phyloP scores from a whole-genome alignment of 176 grass and related monocot genomes.

The Hsuehochloa calcarea region DNA sequence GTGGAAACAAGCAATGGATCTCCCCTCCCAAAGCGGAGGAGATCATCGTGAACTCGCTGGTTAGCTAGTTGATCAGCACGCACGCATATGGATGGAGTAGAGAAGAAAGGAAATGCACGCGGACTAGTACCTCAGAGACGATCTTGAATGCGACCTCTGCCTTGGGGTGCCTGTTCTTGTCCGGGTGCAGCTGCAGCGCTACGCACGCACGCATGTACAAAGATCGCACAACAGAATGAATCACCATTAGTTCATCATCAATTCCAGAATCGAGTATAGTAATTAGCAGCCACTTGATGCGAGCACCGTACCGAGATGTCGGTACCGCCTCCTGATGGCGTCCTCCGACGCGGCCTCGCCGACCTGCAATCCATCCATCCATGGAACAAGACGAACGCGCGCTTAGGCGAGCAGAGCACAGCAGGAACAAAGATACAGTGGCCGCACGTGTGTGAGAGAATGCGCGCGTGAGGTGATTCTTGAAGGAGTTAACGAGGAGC shows the following conservation, averaged over 20 bases:
- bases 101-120: not conserved
- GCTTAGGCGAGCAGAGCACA: too few relatives aligned
- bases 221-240: not conserved
- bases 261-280: too few relatives aligned
- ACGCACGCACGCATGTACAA: not conserved
- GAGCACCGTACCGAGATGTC: conserved; percentile 61
- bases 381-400: not conserved
- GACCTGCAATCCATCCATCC: conserved; percentile 34
- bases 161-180: conserved; percentile 92
- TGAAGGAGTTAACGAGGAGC: not conserved
- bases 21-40: not conserved
- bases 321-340: conserved; percentile 54
- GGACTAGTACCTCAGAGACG: conserved; percentile 60
- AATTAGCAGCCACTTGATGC: not conserved
- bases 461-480: not conserved
- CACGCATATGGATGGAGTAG: not conserved
- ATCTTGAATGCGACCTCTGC: conserved; percentile 93
- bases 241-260: not conserved
- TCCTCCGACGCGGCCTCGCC: conserved; percentile 55
- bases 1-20: not conserved
- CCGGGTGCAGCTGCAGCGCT: conserved; percentile 94
- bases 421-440: too few relatives aligned
- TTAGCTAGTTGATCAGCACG: too few relatives aligned
- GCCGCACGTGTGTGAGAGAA: not conserved
- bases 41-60: not conserved